Base-by-base conservation (phyloP, 192 early-diverging fungal genomes). In the Backusella westeae region DNA sequence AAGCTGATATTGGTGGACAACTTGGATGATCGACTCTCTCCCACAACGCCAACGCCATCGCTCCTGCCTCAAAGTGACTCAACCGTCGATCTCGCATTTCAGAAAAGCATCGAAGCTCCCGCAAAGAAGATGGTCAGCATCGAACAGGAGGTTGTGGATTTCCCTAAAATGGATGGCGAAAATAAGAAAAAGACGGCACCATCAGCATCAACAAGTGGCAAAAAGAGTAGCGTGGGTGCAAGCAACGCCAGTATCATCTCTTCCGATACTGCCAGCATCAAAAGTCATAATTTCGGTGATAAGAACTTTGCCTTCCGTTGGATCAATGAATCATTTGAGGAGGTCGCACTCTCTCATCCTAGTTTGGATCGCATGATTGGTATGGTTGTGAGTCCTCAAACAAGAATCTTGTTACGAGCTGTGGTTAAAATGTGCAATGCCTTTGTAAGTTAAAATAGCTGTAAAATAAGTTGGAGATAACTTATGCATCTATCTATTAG, bases 301-400 rank as follows among this genome's bases (percentile, higher is more conserved):
- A 83, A 83, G 56, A 75, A 79, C 42, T 83, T 83, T 72, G 82
- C 82, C 1, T 77, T 77, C 56, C 39, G 75, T 9, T 83, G 82
- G 82, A 83, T 83, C 59, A 83, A 80, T 59, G 78, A 83, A 63
- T 70, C 69, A 2, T 83, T 83, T 75, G 82, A 83, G 53, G 82
- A 83, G 66, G 78, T 79, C 8, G 82, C 78, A 10, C 42, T 83
- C 4, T 79, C 82, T 6, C 78, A 83, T 77, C 82, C 82, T 8
- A 80, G 76, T 36, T 68, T 83, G 41, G 82, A 83, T 73, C 73
- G 79, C 35, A 83, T 83, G 82, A 80, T 83, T 65, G 82, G 82
- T 6, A 34, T 83, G 83, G 85, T 86, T 0, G 85, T 88, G 9
- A 84, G 83, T 21, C 83, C 85, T 8, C 83, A 88, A 44, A 88